These are phyloP conservation scores for Hansenula lynferdii DNA, from an alignment of 1,139 yeast species.

Conservation along the genomic window DNA sequence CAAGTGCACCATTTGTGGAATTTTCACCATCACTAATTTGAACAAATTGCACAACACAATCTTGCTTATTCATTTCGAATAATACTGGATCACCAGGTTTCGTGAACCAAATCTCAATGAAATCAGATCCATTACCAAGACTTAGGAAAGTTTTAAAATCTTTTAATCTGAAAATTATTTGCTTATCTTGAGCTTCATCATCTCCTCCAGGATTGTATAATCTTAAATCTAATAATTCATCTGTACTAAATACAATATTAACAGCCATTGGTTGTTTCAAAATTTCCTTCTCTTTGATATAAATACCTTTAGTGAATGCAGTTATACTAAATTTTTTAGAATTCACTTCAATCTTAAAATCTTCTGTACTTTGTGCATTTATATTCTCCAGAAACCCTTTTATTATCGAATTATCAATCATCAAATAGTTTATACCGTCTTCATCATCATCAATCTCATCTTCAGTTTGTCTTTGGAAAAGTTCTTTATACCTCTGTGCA, in stretches of 20 bases:
- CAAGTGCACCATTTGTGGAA: no score
- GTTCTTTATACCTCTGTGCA: slow-evolving; percentile 35
- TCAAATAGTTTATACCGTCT: slow-evolving; percentile 33
- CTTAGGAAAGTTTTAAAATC: slow-evolving; percentile 50
- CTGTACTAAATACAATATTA: slow-evolving; percentile 42
- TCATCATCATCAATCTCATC: slow-evolving; percentile 13
- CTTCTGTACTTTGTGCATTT: slow-evolving; percentile 40
- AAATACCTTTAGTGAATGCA: slow-evolving; percentile 48
- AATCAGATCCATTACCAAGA: slow-evolving; percentile 27
- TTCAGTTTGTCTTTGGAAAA: slow-evolving; percentile 24
- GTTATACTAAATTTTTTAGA: slow-evolving; percentile 39
- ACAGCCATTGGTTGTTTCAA: slow-evolving; percentile 55
- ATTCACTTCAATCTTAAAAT: slow-evolving; percentile 45
- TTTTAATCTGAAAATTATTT: slow-evolving; percentile 37
- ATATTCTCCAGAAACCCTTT: slow-evolving; percentile 50
- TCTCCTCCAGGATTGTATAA: slow-evolving; percentile 18
- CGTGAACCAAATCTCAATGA: slow-evolving; percentile 43
- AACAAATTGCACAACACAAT: slow-evolving; percentile 34
- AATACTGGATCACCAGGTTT: slow-evolving; percentile 51
- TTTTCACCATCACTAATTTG: slow-evolving; percentile 40
- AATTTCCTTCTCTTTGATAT: slow-evolving; percentile 44
- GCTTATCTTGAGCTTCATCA: slow-evolving; percentile 18
- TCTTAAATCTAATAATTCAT: slow-evolving; percentile 35
- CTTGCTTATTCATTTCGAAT: slow-evolving; percentile 34
- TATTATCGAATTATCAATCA: slow-evolving; percentile 38